These are phyloP conservation scores for Vicia villosa DNA, from an alignment of 306 rosid genomes.

Conservation along the genomic window DNA sequence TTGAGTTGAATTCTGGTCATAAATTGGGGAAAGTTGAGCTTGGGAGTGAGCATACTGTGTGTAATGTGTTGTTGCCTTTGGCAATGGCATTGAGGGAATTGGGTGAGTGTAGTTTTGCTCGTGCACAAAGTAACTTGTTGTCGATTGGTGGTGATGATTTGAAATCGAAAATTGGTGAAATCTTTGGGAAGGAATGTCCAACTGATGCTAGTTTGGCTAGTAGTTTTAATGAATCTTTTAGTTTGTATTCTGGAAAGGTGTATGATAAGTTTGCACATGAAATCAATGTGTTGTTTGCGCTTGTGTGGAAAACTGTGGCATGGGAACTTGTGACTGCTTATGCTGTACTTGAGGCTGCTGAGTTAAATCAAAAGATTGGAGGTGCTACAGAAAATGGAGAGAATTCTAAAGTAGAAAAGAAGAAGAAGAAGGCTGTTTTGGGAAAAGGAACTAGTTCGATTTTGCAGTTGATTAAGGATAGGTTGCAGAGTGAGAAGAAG, in stretches of 20 bases:
- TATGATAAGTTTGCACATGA: constrained; percentile 58
- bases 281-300: constrained; percentile 50
- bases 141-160: constrained; percentile 32
- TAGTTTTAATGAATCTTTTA: constrained; percentile 44
- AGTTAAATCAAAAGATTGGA: constrained; percentile 49
- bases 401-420: constrained; percentile 51
- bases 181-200: constrained; percentile 58
- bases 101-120: constrained; percentile 58
- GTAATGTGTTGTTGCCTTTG: constrained; percentile 48
- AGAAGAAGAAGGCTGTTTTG: constrained; percentile 78
- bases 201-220: constrained; percentile 45
- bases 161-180: constrained; percentile 40
- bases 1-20: constrained; percentile 62
- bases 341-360: constrained; percentile 57
- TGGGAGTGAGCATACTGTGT: constrained; percentile 46
- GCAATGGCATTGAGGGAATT: constrained; percentile 52
- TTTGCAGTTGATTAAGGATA: constrained; percentile 69
- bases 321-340: constrained; percentile 69
- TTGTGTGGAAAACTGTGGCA: constrained; percentile 70
- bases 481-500: constrained; percentile 47
- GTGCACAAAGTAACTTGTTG: constrained; percentile 51
- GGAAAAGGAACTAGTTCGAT: constrained; percentile 76
- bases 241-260: constrained; percentile 49
- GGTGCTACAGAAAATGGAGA: constrained; percentile 49
- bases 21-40: constrained; percentile 29